These are phyloP conservation scores for Lepidium africanum DNA, from an alignment of 345 rosid species.

Conservation along the genomic window DNA sequence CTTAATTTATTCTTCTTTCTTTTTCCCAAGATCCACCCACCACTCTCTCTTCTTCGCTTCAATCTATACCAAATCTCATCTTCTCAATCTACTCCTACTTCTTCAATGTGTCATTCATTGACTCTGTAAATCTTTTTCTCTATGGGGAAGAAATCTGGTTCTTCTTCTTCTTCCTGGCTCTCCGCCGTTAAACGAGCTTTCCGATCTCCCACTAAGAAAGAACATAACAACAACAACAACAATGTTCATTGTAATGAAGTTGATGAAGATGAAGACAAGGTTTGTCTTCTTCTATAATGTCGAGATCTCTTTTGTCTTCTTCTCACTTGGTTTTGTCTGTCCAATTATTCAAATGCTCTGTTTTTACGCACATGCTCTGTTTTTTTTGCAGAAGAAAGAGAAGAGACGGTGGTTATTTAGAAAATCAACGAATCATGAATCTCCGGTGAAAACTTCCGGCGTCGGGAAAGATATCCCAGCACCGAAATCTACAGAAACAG, in stretches of 20 bases:
- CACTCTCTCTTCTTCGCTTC: conserved; percentile 1
- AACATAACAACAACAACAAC: conserved; percentile 25
- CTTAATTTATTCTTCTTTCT: conserved; percentile 25
- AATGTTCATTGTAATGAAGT: conserved; percentile 28
- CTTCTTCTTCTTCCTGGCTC: conserved; percentile 74
- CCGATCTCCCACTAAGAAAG: conserved; percentile 64
- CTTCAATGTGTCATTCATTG: background rate
- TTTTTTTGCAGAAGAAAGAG: conserved; percentile 44
- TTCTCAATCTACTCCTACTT: background rate
- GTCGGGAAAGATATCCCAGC: background rate
- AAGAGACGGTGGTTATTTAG: conserved; percentile 71
- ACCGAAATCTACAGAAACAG: background rate
- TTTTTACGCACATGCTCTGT: background rate
- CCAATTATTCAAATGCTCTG: background rate
- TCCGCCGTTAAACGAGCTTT: conserved; percentile 83
- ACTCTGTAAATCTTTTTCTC: background rate
- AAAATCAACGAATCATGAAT: conserved; percentile 44
- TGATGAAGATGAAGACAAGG: conserved; percentile 72
- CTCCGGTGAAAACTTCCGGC: conserved; percentile 13
- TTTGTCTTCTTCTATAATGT: background rate
- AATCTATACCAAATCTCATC: conserved; percentile 20
- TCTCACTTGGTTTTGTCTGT: background rate
- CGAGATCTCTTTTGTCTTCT: background rate
- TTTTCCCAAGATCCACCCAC: conserved; percentile 31
- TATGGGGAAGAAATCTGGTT: conserved; percentile 67